Evolutionary conservation across 768 basidiomycete genomes (phyloP).

Genomic region (Boletus rufocinnamomeus): DNA sequence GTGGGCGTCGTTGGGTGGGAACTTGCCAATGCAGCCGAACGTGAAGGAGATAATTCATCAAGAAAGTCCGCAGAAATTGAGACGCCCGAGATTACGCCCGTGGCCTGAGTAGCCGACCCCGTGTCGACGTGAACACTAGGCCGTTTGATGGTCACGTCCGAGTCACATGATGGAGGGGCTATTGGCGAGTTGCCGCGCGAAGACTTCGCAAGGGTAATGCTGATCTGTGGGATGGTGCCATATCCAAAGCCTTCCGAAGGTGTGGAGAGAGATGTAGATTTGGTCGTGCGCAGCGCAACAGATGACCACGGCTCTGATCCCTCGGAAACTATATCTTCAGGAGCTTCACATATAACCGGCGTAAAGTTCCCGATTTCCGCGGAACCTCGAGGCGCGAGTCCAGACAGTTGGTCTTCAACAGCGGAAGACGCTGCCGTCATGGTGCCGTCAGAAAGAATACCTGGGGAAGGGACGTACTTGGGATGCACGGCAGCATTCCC

Average conservation of each 20-base stretch:
- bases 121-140: slow-evolving; percentile 35
- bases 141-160: slow-evolving; percentile 28
- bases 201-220: slow-evolving; percentile 32
- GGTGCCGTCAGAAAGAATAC: slow-evolving; percentile 12
- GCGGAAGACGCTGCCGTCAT: slow-evolving; percentile 21
- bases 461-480: slow-evolving; percentile 20
- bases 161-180: slow-evolving; percentile 28
- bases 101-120: slow-evolving; percentile 26
- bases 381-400: slow-evolving; percentile 18
- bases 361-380: slow-evolving; percentile 30
- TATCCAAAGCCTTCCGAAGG: slow-evolving; percentile 13
- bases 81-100: slow-evolving; percentile 14
- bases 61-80: slow-evolving; percentile 16
- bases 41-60: slow-evolving; percentile 27
- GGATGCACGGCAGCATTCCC: slow-evolving; percentile 22
- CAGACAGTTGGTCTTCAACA: slow-evolving; percentile 14
- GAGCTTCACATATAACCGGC: slow-evolving; percentile 33
- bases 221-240: slow-evolving; percentile 32
- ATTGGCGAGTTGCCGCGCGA: slow-evolving; percentile 33
- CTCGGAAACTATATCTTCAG: slow-evolving; percentile 29
- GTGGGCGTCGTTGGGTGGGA: slow-evolving; percentile 29
- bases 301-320: slow-evolving; percentile 21
- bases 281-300: slow-evolving; percentile 15
- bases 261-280: slow-evolving; percentile 18
- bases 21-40: slow-evolving; percentile 25